Conservation (phyloP, 352 stramenopile species). For the Phytophthora litchii region DNA sequence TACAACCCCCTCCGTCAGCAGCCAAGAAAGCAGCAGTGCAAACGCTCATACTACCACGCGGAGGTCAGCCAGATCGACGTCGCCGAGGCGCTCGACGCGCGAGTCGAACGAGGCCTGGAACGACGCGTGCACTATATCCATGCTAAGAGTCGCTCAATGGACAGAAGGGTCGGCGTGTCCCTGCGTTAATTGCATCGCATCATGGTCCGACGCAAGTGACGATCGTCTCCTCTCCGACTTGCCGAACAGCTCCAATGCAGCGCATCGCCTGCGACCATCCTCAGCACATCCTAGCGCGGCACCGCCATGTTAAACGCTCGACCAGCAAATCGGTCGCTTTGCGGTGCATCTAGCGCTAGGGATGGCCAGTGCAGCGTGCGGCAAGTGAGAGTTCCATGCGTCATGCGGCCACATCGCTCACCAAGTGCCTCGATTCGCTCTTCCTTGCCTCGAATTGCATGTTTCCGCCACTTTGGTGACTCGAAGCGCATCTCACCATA, state of each 20-base stretch:
- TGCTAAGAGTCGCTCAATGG: slow-evolving; percentile 22
- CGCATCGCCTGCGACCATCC: slow-evolving; percentile 3
- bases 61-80: slow-evolving; percentile 59
- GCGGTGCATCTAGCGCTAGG: not conserved
- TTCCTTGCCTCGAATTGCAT: too few species aligned
- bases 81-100: slow-evolving; percentile 51
- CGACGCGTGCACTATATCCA: slow-evolving; percentile 68
- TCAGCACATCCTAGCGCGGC: slow-evolving; percentile 3
- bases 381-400: not conserved
- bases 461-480: too few species aligned
- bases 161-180: slow-evolving; percentile 8
- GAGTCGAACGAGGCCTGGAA: slow-evolving; percentile 74
- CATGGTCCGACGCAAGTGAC: slow-evolving; percentile 16
- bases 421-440: too few species aligned
- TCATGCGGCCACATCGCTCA: too few species aligned
- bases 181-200: slow-evolving; percentile 1
- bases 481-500: slow-evolving; percentile 22
- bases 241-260: slow-evolving; percentile 16
- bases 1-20: slow-evolving; percentile 6
- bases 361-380: not conserved
- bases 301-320: slow-evolving; percentile 11
- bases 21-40: too few species aligned
- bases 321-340: slow-evolving; percentile 4
- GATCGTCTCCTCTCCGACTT: slow-evolving; percentile 12
- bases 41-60: slow-evolving; percentile 37